These are phyloP conservation scores for Pseudocercospora macadamiae DNA, from an alignment of 2,329 filamentous ascomycete species.

Conservation along the genomic window DNA sequence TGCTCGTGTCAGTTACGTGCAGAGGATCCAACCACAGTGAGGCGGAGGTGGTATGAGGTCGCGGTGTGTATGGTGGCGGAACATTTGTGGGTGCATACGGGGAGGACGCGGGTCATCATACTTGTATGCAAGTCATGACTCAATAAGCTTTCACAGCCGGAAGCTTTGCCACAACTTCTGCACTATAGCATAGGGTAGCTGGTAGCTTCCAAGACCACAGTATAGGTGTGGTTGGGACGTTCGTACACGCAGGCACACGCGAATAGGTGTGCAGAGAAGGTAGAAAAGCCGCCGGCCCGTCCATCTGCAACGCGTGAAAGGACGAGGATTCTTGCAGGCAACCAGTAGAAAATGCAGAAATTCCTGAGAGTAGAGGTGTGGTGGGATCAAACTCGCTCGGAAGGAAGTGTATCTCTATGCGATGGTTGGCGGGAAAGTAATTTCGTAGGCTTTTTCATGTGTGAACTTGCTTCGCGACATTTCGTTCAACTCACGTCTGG, in stretches of 20 bases:
- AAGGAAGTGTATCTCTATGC: not conserved
- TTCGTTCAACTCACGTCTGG: not conserved
- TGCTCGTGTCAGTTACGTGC: slow-evolving; percentile 4
- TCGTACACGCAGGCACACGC: not conserved
- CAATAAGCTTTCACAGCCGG: not conserved
- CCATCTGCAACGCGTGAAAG: not conserved
- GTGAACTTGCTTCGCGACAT: not conserved
- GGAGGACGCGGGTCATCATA: not conserved
- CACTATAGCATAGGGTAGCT: not conserved
- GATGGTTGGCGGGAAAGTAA: not conserved
- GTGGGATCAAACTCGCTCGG: not conserved
- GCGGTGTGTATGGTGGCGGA: not conserved
- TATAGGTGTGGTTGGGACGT: not conserved
- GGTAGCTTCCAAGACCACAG: not conserved
- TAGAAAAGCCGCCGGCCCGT: not conserved
- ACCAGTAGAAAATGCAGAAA: not conserved
- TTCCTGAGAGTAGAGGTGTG: not conserved
- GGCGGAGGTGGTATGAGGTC: not conserved
- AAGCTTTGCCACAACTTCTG: slow-evolving; percentile 6
- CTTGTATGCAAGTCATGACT: not conserved
- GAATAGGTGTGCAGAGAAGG: not conserved
- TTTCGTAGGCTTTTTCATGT: not conserved
- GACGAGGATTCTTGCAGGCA: not conserved
- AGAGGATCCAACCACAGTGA: not conserved
- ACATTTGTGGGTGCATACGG: not conserved